Base-by-base conservation (phyloP, 1,284 basidiomycete genomes). In the Coriolopsis trogii region DNA sequence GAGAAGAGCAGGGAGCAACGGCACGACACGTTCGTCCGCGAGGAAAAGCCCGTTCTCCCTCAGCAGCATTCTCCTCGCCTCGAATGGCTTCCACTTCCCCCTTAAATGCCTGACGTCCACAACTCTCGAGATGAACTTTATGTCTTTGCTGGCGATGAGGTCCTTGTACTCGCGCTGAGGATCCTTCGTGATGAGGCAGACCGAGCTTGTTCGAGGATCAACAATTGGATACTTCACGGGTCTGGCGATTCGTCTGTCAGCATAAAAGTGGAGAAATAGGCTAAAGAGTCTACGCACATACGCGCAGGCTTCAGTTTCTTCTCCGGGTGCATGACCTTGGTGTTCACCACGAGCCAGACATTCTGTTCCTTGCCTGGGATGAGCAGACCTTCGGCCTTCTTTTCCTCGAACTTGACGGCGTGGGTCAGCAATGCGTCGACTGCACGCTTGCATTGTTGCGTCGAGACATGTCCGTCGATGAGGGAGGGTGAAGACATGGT, bases 141-240 rank as follows among this genome's bases (percentile, higher is more conserved):
- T 86, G 41, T 85, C 80, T 47, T 91, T 76, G 41, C 75, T 72
- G 45, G 85, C 85, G 21, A 99, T 77, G 16, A 97, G 81, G 68
- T 97, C 93, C 73, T 98, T 98, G 80, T 97, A 98, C 68, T 94
- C 82, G 48, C 96, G 76, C 68, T 98, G 96, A 7, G 97, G 96
- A 70, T 97, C 93, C 73, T 98, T 98, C 46, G 89, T 90, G 68
- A 99, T 87, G 46, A 99, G 78, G 69, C 95, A 98, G 43, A 98
- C 80, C 13, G 87, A 73, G 4, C 85, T 85, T 9, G 81, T 82
- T 48, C 87, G 84, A 13, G 87, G 94, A 74, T 90, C 93, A 65
- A 91, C 83, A 55, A 92, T 75, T 2, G 95, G 88, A 70, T 96
- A 81, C 34, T 82, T 84, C 41, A 98, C 78, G 23, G 89, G 84